Conservation (phyloP, 305 asterid genomes). For the Fraxinus velutina region DNA sequence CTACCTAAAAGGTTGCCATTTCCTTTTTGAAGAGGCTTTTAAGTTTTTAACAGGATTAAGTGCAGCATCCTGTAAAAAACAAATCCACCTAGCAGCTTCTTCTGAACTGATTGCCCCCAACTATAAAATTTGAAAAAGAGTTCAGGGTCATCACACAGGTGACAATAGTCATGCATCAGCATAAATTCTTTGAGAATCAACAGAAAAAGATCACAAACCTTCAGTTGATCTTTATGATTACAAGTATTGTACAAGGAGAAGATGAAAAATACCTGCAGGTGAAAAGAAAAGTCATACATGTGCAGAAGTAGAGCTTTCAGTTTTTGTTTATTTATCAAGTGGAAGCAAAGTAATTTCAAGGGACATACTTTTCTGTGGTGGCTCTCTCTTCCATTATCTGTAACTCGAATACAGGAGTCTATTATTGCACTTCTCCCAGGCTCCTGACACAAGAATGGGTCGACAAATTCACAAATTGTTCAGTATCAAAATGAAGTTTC, state of each 20-base stretch:
- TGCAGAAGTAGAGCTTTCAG: background rate
- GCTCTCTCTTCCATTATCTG: conserved; percentile 78
- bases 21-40: conserved; percentile 48
- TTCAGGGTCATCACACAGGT: background rate
- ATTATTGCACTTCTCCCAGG: conserved; percentile 78
- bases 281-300: conserved; percentile 13
- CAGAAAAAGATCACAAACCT: conserved; percentile 44
- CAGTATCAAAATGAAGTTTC: background rate
- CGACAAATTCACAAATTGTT: background rate
- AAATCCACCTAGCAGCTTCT: conserved; percentile 84
- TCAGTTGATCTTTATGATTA: conserved; percentile 70
- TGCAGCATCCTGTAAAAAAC: conserved; percentile 61
- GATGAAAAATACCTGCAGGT: conserved; percentile 59
- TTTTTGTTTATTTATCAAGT: background rate
- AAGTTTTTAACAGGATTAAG: conserved; percentile 44
- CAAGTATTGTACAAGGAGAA: conserved; percentile 70
- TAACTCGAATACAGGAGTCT: conserved; percentile 81
- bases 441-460: conserved; percentile 45
- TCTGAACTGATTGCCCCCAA: conserved; percentile 84
- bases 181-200: background rate
- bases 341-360: background rate
- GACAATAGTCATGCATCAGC: background rate
- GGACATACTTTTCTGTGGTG: conserved; percentile 63
- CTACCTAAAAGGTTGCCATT: conserved; percentile 78
- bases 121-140: conserved; percentile 36